phyloP scores from a whole-genome alignment of 2,329 filamentous ascomycete genomes.

The Colletotrichum simmondsii region DNA sequence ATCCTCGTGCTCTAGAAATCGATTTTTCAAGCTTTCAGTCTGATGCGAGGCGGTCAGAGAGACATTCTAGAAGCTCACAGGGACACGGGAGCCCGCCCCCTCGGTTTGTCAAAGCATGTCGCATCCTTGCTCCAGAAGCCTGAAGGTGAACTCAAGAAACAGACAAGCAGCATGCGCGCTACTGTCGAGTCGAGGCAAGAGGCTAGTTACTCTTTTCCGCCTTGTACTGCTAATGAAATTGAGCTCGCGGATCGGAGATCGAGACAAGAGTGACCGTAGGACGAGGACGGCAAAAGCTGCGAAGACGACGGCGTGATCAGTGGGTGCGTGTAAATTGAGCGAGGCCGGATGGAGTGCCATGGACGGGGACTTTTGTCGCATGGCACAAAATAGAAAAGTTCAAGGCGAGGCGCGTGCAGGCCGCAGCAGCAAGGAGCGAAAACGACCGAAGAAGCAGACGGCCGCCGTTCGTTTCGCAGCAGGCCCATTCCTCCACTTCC shows the following conservation, averaged over 20 bases:
- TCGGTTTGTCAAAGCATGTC: background rate
- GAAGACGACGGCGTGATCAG: background rate
- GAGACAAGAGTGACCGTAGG: background rate
- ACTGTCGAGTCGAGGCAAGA: background rate
- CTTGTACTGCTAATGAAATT: background rate
- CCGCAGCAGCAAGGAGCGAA: conserved; percentile 8
- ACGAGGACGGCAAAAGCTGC: background rate
- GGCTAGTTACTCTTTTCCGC: background rate
- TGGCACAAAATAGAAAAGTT: background rate
- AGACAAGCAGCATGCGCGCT: background rate
- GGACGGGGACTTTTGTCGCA: background rate
- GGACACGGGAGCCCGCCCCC: background rate
- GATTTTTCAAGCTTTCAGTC: background rate
- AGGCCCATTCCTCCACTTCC: background rate
- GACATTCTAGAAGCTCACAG: conserved; percentile 1
- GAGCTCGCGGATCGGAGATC: background rate
- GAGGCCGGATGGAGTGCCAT: background rate
- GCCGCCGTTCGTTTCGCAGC: conserved; percentile 15
- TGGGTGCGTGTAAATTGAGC: background rate
- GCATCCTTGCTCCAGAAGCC: background rate
- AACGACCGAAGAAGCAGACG: conserved; percentile 1
- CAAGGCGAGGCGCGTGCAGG: conserved; percentile 8
- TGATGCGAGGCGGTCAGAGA: background rate
- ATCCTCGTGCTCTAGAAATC: background rate
- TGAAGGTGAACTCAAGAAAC: background rate